Conservation (phyloP, 345 rosid genomes). For the Streptanthus diversifolius region DNA sequence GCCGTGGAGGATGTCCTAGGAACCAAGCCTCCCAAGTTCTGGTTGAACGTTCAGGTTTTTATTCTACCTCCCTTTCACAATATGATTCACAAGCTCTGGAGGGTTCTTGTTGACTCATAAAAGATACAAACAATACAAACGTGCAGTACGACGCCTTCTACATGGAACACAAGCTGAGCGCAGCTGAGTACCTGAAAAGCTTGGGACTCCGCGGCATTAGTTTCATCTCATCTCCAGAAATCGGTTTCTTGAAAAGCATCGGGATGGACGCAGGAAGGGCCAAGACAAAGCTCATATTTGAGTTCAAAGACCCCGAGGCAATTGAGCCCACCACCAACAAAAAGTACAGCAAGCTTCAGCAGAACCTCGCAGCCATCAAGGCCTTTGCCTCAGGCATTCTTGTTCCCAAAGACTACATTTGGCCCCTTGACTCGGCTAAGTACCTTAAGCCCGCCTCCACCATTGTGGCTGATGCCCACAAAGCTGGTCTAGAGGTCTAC, state of each 20-base stretch:
- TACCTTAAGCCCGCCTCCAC: slow-evolving; percentile 57
- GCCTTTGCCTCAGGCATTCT: slow-evolving; percentile 63
- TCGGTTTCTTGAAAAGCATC: slow-evolving; percentile 59
- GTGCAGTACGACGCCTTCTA: slow-evolving; percentile 68
- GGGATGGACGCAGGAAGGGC: slow-evolving; percentile 36
- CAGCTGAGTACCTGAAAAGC: slow-evolving; percentile 33
- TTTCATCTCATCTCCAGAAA: slow-evolving; percentile 67
- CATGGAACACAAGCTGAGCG: slow-evolving; percentile 48
- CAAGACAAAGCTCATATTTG: slow-evolving; percentile 44
- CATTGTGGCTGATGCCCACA: slow-evolving; percentile 78
- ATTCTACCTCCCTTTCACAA: not conserved
- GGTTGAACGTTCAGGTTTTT: slow-evolving; percentile 77
- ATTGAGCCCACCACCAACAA: slow-evolving; percentile 69
- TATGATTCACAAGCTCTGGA: slow-evolving; percentile 9
- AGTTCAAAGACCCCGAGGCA: slow-evolving; percentile 42
- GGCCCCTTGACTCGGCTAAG: slow-evolving; percentile 45
- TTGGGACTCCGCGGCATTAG: slow-evolving; percentile 7
- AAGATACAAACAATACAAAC: slow-evolving; percentile 28
- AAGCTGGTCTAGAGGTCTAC: slow-evolving; percentile 60
- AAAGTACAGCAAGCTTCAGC: slow-evolving; percentile 44
- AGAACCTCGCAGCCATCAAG: slow-evolving; percentile 55
- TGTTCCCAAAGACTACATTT: slow-evolving; percentile 74
- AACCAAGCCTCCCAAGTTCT: slow-evolving; percentile 42
- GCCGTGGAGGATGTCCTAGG: slow-evolving; percentile 49
- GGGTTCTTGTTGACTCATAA: slow-evolving; percentile 27